Percentiles rank a stretch among this genome's conserved stretches.
phyloP scores from a whole-genome alignment of 2,329 filamentous ascomycete species.

The Penicillium vulpinum region DNA sequence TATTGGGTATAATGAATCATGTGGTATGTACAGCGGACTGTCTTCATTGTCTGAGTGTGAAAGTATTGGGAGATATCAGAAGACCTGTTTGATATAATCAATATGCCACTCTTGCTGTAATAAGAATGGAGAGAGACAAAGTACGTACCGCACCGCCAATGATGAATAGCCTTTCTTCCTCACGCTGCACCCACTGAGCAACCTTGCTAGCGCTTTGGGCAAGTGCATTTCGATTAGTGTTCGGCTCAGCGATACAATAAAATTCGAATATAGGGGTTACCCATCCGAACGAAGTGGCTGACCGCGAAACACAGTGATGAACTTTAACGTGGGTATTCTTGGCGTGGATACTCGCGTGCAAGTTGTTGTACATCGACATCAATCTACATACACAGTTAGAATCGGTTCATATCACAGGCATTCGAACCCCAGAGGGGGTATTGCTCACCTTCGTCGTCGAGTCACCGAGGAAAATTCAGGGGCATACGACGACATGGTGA shows the following conservation, averaged over 20 bases:
- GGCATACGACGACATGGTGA: conserved; percentile 80
- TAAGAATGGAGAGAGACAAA: background rate
- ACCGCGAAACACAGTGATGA: conserved; percentile 73
- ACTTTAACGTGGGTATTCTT: conserved; percentile 85
- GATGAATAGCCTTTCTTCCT: conserved; percentile 94
- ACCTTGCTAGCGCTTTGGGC: conserved; percentile 86
- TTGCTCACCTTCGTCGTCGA: conserved; percentile 59
- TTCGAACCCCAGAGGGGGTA: background rate
- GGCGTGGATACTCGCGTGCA: conserved; percentile 82
- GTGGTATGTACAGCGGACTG: conserved; percentile 3
- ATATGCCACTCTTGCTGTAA: background rate
- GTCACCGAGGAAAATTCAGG: conserved; percentile 65
- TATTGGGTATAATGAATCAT: conserved; percentile 8
- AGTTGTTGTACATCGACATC: conserved; percentile 78
- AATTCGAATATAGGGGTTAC: conserved; percentile 88
- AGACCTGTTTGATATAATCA: conserved; percentile 22
- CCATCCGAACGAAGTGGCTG: conserved; percentile 83
- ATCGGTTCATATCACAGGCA: background rate
- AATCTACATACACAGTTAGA: conserved; percentile 49
- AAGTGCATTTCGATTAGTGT: conserved; percentile 61
- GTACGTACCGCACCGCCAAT: conserved; percentile 83
- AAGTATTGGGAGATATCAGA: conserved; percentile 13
- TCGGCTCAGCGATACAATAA: conserved; percentile 87
- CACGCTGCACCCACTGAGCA: conserved; percentile 84
- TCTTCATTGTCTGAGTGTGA: background rate